Evolutionary conservation across 139 green algal genomes (phyloP), one percentile per base, ranked within the genome.

Genomic region (Chlamydomonas schloesseri): DNA sequence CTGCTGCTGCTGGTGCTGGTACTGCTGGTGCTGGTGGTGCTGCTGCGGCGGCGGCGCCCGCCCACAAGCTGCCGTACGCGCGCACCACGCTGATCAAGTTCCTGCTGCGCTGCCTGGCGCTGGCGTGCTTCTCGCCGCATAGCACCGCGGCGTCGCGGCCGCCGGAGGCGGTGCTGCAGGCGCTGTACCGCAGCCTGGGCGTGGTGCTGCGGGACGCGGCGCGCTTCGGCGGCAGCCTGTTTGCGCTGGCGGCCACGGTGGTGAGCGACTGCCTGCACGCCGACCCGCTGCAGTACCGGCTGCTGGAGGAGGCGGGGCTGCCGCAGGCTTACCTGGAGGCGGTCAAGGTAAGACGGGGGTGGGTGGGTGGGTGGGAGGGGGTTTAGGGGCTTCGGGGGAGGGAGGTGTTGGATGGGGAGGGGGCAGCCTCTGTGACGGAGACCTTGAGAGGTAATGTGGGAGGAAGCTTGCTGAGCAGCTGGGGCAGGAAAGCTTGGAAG

Each of bases 201-300:
- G 79, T 85, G 17, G 94, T 99, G 65, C 97, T 98, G 82, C 60
- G 87, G 26, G 88, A 94, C 28, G 88, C 84, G 0, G 90, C 87
- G n/a, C 90, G 94, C 34, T 99, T 98, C 89, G 97, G 97, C 17
- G 95, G 95, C 78, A 92, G 91, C 46, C 91, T 99, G 57, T 99
- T 98, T 88, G 91, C 96, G 8, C 94, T 99, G 64, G 96, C 96
- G 6, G 93, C 96, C 28, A 93, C 90, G 13, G 92, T 99, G n/a
- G 91, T 98, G 69, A 94, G 92, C 0, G 96, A 99, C 86, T 89
- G 97, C 18, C 94, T 99, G 42, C 95, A 99, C 90, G 93, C 98
- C 58, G 97, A 99, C 87, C 97, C 97, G 18, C 95, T 96, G 78
- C 92, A 91, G 77, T 99, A 95, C 90, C 80, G 90, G 14, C 72